Percentiles rank a stretch among this genome's conserved stretches.
Evolutionary conservation across 2,329 filamentous ascomycete species (phyloP).

Genomic region (Emericellopsis cladophorae): DNA sequence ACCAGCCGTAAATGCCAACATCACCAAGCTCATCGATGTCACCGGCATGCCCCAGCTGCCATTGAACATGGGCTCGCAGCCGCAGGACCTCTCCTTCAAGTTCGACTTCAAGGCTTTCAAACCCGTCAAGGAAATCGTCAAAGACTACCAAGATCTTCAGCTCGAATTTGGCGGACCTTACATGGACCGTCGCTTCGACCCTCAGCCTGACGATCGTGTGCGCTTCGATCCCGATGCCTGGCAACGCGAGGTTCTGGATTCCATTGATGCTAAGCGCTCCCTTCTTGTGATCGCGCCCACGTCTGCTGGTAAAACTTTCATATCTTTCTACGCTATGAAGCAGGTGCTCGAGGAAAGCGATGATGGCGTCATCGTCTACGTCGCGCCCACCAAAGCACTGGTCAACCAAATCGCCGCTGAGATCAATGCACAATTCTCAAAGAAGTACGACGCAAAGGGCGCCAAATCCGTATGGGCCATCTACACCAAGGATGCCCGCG

Average conservation of each 20-base stretch:
- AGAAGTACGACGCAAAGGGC: conserved; percentile 43
- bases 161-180: conserved; percentile 58
- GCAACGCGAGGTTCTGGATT: conserved; percentile 63
- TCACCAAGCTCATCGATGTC: background rate
- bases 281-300: conserved; percentile 68
- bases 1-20: background rate
- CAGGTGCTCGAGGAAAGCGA: conserved; percentile 56
- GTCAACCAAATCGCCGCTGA: conserved; percentile 78
- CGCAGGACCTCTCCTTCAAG: background rate
- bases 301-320: conserved; percentile 72
- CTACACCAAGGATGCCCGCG: conserved; percentile 60
- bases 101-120: conserved; percentile 1
- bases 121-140: background rate
- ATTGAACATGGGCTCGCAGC: background rate
- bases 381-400: conserved; percentile 70
- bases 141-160: conserved; percentile 35
- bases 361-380: conserved; percentile 62
- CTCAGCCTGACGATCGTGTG: conserved; percentile 53
- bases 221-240: conserved; percentile 62
- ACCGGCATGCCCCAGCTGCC: background rate
- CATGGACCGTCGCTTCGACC: conserved; percentile 62
- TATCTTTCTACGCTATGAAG: conserved; percentile 76
- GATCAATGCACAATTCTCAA: conserved; percentile 61
- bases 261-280: conserved; percentile 57
- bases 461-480: conserved; percentile 68